Evolutionary conservation across 2,329 filamentous ascomycete species (phyloP).

Genomic region (Ophiostoma quercus): DNA sequence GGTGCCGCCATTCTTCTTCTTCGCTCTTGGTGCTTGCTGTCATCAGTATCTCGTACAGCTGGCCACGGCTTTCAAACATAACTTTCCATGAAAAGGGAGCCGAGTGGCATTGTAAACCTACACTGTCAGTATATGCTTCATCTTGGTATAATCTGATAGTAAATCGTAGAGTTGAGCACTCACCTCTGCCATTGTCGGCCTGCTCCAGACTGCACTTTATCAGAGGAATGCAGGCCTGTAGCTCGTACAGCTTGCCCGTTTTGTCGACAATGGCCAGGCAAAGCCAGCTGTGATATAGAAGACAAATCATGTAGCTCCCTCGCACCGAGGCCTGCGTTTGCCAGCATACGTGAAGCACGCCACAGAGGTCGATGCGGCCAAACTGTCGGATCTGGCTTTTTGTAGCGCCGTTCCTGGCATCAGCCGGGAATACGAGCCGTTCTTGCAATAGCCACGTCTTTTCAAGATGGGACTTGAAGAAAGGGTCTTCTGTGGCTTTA

Average conservation of each 20-base stretch:
- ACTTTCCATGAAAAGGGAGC: constrained; percentile 90
- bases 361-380: constrained; percentile 75
- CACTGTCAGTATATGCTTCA: neutral
- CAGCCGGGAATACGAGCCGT: constrained; percentile 63
- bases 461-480: constrained; percentile 64
- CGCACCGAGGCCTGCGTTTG: constrained; percentile 62
- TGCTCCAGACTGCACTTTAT: constrained; percentile 62
- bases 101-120: constrained; percentile 81
- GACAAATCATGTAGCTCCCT: constrained; percentile 77
- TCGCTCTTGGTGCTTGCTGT: constrained; percentile 80
- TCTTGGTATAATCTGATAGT: no score
- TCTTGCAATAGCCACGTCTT: constrained; percentile 83
- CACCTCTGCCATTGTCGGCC: constrained; percentile 69
- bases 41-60: constrained; percentile 78
- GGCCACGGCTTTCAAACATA: constrained; percentile 70
- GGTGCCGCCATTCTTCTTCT: constrained; percentile 70
- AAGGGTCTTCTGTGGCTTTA: constrained; percentile 69
- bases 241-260: constrained; percentile 62
- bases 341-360: constrained; percentile 77
- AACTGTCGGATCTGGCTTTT: constrained; percentile 69
- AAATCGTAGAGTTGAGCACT: constrained; percentile 26
- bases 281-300: constrained; percentile 76
- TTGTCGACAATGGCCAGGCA: constrained; percentile 66
- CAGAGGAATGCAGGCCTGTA: constrained; percentile 69
- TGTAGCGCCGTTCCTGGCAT: constrained; percentile 49